phyloP scores from a whole-genome alignment of 768 basidiomycete genomes.

The Leccinellum albellum region DNA sequence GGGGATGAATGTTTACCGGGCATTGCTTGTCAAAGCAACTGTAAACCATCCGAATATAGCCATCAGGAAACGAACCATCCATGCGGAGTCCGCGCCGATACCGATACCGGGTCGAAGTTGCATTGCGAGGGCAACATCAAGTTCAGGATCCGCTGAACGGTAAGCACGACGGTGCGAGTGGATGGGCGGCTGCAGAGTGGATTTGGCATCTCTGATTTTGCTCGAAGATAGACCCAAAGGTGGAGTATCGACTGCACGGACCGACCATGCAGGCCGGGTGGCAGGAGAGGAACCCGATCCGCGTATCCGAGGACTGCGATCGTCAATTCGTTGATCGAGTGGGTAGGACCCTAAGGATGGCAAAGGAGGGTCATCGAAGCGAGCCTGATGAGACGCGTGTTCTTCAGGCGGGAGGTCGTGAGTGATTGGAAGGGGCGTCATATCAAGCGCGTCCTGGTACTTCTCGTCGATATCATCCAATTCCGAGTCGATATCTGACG shows the following conservation, averaged over 20 bases:
- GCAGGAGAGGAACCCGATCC: constrained; percentile 9
- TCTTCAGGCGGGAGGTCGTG: constrained; percentile 20
- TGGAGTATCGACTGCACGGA: constrained; percentile 25
- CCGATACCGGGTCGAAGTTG: constrained; percentile 72
- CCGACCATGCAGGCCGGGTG: constrained; percentile 29
- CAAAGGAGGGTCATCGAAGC: constrained; percentile 12
- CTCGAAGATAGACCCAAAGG: constrained; percentile 16
- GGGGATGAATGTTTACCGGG: constrained; percentile 11
- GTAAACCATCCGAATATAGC: constrained; percentile 76
- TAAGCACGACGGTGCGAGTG: constrained; percentile 26
- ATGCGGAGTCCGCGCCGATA: constrained; percentile 67
- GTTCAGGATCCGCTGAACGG: constrained; percentile 42
- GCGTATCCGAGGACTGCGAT: constrained; percentile 14
- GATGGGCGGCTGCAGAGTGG: constrained; percentile 10
- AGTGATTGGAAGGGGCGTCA: constrained; percentile 17
- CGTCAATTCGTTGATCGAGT: constrained; percentile 7
- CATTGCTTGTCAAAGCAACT: constrained; percentile 46
- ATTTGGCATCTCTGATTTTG: constrained; percentile 1
- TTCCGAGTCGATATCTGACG: constrained; percentile 23
- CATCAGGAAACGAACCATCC: constrained; percentile 80
- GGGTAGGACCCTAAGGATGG: background rate
- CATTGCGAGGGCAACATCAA: constrained; percentile 73
- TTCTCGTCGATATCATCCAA: constrained; percentile 27
- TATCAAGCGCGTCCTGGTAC: constrained; percentile 30
- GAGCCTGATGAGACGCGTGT: constrained; percentile 4